A percentile compares a stretch with the other conserved stretches of the same genome.
Conservation (phyloP, 106 monocot genomes). For the Phalaenopsis equestris region DNA sequence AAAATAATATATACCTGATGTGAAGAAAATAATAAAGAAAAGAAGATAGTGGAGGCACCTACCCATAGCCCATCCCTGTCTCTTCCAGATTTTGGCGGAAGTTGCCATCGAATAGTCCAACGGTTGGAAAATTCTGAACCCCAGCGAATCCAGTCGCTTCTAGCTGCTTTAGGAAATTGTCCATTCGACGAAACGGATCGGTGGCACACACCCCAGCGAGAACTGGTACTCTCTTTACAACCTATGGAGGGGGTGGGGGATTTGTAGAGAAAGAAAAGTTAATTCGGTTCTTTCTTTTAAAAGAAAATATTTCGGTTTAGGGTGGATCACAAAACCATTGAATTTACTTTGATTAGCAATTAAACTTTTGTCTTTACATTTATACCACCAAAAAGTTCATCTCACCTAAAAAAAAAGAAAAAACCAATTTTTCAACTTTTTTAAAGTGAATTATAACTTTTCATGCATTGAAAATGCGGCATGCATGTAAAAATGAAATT, state of each 20-base stretch:
- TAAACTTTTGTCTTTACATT: too few species aligned
- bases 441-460: too few species aligned
- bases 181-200: conserved; percentile 92
- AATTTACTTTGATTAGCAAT: too few species aligned
- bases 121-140: conserved; percentile 95
- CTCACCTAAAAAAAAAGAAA: too few species aligned
- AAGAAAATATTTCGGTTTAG: too few species aligned
- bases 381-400: too few species aligned
- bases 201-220: conserved; percentile 97
- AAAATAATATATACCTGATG: not conserved
- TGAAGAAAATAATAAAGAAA: not conserved
- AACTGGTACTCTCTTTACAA: conserved; percentile 83
- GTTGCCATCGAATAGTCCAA: conserved; percentile 92
- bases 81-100: conserved; percentile 96
- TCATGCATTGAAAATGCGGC: too few species aligned
- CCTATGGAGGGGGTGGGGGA: conserved; percentile 17
- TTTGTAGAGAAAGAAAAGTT: not conserved
- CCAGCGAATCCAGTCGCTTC: conserved; percentile 75
- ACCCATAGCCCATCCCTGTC: conserved; percentile 97
- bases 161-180: conserved; percentile 65
- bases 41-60: conserved; percentile 5
- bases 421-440: too few species aligned
- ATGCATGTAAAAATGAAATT: too few species aligned
- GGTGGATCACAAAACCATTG: too few species aligned
- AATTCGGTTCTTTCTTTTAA: too few species aligned